These are phyloP conservation scores for Thielaviopsis punctulata DNA, from an alignment of 2,329 filamentous ascomycete species.

Conservation along the genomic window DNA sequence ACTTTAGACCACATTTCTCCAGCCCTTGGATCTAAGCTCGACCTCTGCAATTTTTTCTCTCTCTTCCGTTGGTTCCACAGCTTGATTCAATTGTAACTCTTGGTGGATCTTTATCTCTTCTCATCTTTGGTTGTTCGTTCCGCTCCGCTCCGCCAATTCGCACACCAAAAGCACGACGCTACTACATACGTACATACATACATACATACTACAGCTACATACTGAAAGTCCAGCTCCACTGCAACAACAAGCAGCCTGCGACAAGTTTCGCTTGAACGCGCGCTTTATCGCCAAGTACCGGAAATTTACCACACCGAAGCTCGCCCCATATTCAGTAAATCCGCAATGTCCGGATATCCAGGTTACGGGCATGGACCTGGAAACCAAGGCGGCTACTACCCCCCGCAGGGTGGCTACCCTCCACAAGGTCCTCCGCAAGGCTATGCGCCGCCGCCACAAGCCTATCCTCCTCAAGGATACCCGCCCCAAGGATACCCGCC, in stretches of 20 bases:
- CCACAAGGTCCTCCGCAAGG: constrained; percentile 14
- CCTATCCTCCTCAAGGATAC: constrained; percentile 8
- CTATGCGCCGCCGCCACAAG: constrained; percentile 14
- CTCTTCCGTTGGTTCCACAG: not conserved
- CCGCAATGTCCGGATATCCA: constrained; percentile 11
- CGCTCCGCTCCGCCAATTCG: not conserved
- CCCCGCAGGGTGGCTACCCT: constrained; percentile 14
- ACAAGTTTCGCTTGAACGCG: too few species aligned
- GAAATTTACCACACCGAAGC: too few species aligned
- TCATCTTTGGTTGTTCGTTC: not conserved
- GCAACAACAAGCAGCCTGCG: too few species aligned
- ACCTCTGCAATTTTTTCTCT: not conserved
- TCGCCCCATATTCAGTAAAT: not conserved
- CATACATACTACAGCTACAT: too few species aligned
- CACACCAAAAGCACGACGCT: not conserved
- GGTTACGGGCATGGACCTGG: constrained; percentile 14
- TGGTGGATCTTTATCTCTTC: not conserved
- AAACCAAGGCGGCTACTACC: constrained; percentile 12
- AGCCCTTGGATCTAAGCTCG: too few species aligned
- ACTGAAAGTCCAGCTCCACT: not conserved
- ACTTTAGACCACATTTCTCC: not conserved
- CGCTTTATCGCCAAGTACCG: too few species aligned
- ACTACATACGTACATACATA: too few species aligned
- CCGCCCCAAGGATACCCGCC: constrained; percentile 2
- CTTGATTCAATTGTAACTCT: not conserved